Percentiles rank a stretch among this genome's conserved stretches.
phyloP scores from a whole-genome alignment of 2,329 filamentous ascomycete genomes.

The Scortechinia acanthostroma region DNA sequence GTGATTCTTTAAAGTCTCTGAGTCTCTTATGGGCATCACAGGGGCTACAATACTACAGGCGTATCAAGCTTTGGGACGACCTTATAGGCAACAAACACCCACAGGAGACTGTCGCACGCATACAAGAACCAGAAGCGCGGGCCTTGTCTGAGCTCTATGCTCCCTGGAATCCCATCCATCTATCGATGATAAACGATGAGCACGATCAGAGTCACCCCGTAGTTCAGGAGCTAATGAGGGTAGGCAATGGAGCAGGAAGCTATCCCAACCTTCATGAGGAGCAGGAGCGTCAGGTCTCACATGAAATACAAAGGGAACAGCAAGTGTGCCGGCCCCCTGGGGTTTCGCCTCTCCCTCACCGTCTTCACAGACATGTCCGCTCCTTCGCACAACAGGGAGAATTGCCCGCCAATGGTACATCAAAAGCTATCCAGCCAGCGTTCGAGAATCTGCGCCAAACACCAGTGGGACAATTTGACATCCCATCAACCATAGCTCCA shows the following conservation, averaged over 20 bases:
- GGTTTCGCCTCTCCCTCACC: neutral
- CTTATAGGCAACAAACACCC: neutral
- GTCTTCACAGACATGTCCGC: neutral
- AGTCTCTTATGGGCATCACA: neutral
- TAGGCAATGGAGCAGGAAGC: no score
- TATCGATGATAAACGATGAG: neutral
- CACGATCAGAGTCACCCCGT: neutral
- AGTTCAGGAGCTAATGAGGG: no score
- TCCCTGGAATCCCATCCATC: neutral
- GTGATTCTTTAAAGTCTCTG: no score
- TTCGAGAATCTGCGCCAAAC: no score
- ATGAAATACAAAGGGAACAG: neutral
- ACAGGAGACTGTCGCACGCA: neutral
- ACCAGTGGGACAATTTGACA: no score
- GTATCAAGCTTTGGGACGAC: neutral
- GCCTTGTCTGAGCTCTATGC: neutral
- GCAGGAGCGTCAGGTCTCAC: neutral
- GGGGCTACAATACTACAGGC: neutral
- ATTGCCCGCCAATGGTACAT: no score
- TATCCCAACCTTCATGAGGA: neutral
- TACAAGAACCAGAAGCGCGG: neutral
- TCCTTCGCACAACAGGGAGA: neutral
- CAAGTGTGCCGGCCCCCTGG: neutral
- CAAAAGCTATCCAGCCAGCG: no score
- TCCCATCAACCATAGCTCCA: no score